Conservation (phyloP, 768 basidiomycete species). For the Lepiota venenata region DNA sequence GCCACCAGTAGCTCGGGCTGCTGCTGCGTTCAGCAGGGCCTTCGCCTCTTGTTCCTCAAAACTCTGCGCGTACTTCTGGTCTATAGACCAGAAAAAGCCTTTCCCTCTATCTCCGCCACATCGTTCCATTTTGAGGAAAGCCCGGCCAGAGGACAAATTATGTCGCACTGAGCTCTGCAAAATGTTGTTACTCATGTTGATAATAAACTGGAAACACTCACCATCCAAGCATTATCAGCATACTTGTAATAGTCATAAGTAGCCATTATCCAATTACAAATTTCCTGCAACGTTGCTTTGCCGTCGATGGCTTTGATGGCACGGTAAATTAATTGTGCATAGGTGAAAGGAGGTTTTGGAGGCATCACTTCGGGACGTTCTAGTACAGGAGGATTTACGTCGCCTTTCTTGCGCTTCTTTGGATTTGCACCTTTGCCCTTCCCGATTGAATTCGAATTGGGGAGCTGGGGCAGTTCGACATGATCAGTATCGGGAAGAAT, state of each 20-base stretch:
- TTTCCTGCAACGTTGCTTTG: constrained; percentile 88
- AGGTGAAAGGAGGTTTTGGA: constrained; percentile 86
- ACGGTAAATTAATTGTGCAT: constrained; percentile 88
- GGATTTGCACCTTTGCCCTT: constrained; percentile 45
- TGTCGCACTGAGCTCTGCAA: constrained; percentile 90
- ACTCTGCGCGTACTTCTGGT: constrained; percentile 63
- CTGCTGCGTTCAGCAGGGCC: constrained; percentile 34
- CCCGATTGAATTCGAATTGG: constrained; percentile 59
- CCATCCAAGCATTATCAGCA: constrained; percentile 91
- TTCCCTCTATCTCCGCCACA: constrained; percentile 85
- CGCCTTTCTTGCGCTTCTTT: constrained; percentile 74
- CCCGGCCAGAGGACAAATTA: constrained; percentile 88
- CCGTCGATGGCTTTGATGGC: constrained; percentile 81
- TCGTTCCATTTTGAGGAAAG: constrained; percentile 88
- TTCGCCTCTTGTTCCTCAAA: constrained; percentile 72
- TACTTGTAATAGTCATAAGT: constrained; percentile 89
- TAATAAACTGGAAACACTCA: constrained; percentile 32
- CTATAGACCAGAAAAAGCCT: constrained; percentile 92
- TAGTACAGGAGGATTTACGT: constrained; percentile 37
- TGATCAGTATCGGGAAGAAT: constrained; percentile 37
- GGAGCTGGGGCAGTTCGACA: constrained; percentile 43
- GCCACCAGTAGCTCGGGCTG: constrained; percentile 28
- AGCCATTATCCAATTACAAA: constrained; percentile 88
- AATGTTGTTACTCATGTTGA: constrained; percentile 13
- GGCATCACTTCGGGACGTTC: constrained; percentile 76